Conservation (phyloP, 352 stramenopile genomes). For the Globisporangium acanthophoron region DNA sequence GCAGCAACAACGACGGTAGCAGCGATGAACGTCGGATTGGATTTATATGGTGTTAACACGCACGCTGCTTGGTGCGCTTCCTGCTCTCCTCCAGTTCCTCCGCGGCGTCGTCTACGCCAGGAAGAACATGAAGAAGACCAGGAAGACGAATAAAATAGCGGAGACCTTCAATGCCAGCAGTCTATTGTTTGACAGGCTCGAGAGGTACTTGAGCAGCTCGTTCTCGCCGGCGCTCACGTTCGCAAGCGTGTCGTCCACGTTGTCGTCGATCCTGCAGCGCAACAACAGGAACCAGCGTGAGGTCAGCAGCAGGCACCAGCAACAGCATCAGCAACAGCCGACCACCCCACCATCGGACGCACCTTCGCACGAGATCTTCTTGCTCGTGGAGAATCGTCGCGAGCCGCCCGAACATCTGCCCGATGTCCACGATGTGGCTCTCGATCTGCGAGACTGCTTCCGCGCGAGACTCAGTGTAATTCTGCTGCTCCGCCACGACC, state of each 20-base stretch:
- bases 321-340: background rate
- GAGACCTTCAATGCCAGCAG: constrained; percentile 81
- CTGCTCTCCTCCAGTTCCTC: background rate
- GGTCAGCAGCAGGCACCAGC: background rate
- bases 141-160: constrained; percentile 83
- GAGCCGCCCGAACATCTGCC: constrained; percentile 75
- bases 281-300: background rate
- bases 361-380: constrained; percentile 77
- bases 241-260: constrained; percentile 72
- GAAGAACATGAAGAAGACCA: constrained; percentile 89
- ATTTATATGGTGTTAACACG: constrained; percentile 4
- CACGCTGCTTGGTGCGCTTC: background rate
- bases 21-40: background rate
- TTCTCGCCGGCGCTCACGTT: constrained; percentile 76
- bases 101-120: constrained; percentile 45
- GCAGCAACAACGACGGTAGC: background rate
- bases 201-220: constrained; percentile 83
- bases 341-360: constrained; percentile 4
- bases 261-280: constrained; percentile 72
- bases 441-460: constrained; percentile 83
- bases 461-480: constrained; percentile 65
- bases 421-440: constrained; percentile 84
- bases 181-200: constrained; percentile 83
- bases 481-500: constrained; percentile 71
- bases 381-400: constrained; percentile 80